Evolutionary conservation across 495 filamentous ascomycete genomes (phyloP).

Genomic region (Talaromyces nanjingensis): DNA sequence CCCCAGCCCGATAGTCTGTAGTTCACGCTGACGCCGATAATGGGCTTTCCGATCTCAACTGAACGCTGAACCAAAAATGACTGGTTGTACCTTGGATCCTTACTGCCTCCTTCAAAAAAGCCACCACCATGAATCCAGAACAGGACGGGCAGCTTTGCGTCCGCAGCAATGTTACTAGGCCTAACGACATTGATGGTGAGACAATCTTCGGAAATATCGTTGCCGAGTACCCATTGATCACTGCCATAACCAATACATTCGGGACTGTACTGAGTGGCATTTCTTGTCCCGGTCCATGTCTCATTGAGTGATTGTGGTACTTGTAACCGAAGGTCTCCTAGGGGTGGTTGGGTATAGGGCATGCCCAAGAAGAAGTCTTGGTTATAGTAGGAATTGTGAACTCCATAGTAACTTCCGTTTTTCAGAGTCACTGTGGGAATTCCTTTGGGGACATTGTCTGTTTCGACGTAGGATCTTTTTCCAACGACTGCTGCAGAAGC

Average conservation of each 20-base stretch:
- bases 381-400: conserved; percentile 26
- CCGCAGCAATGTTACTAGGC: conserved; percentile 25
- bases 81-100: conserved; percentile 54
- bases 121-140: conserved; percentile 52
- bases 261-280: conserved; percentile 28
- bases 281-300: conserved; percentile 15
- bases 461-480: neutral
- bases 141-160: conserved; percentile 48
- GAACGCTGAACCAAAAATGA: conserved; percentile 45
- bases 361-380: conserved; percentile 44
- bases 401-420: conserved; percentile 36
- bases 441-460: neutral
- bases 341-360: conserved; percentile 38
- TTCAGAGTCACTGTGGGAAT: conserved; percentile 6
- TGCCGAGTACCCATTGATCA: conserved; percentile 11
- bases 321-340: conserved; percentile 15
- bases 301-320: conserved; percentile 15
- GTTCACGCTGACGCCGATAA: conserved; percentile 55
- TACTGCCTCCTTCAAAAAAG: conserved; percentile 26
- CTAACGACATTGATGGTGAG: conserved; percentile 50
- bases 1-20: conserved; percentile 53
- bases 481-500: conserved; percentile 3
- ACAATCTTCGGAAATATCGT: conserved; percentile 42
- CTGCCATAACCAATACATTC: conserved; percentile 36
- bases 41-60: conserved; percentile 43